A percentile compares a stretch with the other conserved stretches of the same genome.
Evolutionary conservation across 73 alveolate genomes (phyloP).

Genomic region (Urostyla sp.): DNA sequence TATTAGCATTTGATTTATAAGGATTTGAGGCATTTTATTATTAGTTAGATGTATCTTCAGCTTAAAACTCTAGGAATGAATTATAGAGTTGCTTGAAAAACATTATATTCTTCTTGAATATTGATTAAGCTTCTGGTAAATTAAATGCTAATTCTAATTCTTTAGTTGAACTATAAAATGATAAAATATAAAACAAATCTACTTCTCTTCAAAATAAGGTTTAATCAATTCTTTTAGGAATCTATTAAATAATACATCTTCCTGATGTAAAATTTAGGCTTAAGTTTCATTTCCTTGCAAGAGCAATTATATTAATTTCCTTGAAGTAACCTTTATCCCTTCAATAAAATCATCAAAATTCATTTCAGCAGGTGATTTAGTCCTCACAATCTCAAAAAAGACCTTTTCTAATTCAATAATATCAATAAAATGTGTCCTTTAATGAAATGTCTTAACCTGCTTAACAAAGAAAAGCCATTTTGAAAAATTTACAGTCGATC

Average conservation of each 20-base stretch:
- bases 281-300: constrained; percentile 2
- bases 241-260: constrained; percentile 40
- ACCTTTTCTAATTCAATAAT: constrained; percentile 38
- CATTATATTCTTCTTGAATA: constrained; percentile 1
- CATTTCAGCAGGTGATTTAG: constrained; percentile 45
- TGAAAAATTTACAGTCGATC: constrained; percentile 1
- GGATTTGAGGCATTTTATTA: constrained; percentile 5
- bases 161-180: constrained; percentile 4
- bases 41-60: not conserved
- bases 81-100: constrained; percentile 6
- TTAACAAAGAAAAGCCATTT: constrained; percentile 47
- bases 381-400: constrained; percentile 29
- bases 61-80: constrained; percentile 30
- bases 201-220: constrained; percentile 42
- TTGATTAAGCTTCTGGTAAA: constrained; percentile 3
- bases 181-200: not conserved
- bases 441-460: not conserved
- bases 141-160: constrained; percentile 6
- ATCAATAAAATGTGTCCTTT: constrained; percentile 11
- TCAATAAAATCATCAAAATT: constrained; percentile 53
- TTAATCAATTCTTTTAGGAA: constrained; percentile 3
- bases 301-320: constrained; percentile 12
- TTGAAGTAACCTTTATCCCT: not conserved
- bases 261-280: constrained; percentile 1
- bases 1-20: not conserved